Evolutionary conservation across 768 basidiomycete genomes (phyloP), one percentile per base, ranked within the genome.

Genomic region (Boletus rubropictus): DNA sequence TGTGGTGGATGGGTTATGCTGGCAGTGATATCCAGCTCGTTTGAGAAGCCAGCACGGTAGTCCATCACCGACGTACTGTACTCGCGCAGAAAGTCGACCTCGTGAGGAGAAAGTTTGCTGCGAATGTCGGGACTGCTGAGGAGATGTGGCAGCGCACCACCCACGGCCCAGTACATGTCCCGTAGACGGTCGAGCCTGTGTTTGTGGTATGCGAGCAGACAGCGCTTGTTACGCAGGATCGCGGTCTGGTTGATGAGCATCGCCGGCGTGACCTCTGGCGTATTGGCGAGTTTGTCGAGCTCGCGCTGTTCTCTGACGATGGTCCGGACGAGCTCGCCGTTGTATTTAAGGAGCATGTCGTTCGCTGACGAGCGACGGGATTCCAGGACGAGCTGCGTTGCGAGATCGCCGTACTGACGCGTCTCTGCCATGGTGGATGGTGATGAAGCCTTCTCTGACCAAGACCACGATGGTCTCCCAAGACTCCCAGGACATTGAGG

Each of bases 171-270:
- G 69, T 90, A 96, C 72, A 89, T 76, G 59, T 91, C 84, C 48
- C 83, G 79, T 43, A 98, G 78, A 43, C 83, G 81, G 61, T 90
- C 86, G 32, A 90, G 68, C 46, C 95, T 79, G 69, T 93, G 90
- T 21, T 79, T 71, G 66, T 97, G 91, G 68, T 98, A 99, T 0
- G 91, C 92, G 37, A 97, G 79, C 4, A 98, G 76, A 63, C 90
- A 92, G n/a, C 96, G 86, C 65, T 95, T 96, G 74, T 98, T 96
- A 52, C 93, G 81, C 33, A 84, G 74, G 56, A 95, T 86, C 31
- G 89, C 82, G 7, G 94, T 89, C 67, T 95, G 90, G 62, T 88
- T 83, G 59, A 97, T 80, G 57, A 90, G 78, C 51, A 94, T 70
- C 17, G 82, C 78, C 17, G 74, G 72, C 18, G 75, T 66, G 46